Conservation (phyloP, 2,329 filamentous ascomycete species). For the Escovopsis weberi region DNA sequence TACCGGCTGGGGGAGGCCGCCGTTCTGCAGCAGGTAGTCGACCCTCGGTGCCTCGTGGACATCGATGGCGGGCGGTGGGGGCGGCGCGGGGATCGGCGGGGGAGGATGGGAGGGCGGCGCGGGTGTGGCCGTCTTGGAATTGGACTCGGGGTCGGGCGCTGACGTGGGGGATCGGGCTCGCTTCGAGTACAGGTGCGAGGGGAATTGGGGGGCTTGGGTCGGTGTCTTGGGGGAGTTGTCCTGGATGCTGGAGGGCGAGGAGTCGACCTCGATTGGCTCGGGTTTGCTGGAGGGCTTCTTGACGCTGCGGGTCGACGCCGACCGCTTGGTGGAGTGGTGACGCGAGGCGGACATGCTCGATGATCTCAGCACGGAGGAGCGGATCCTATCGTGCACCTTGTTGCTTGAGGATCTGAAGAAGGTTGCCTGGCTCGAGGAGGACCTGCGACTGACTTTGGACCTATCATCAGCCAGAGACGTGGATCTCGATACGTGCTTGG, state of each 20-base stretch:
- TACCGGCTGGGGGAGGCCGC: slow-evolving; percentile 58
- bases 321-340: slow-evolving; percentile 18
- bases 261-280: slow-evolving; percentile 24
- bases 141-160: slow-evolving; percentile 20
- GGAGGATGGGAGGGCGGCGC: slow-evolving; percentile 21
- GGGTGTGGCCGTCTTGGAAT: slow-evolving; percentile 25
- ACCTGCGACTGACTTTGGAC: slow-evolving; percentile 39
- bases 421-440: slow-evolving; percentile 44
- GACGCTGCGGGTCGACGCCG: slow-evolving; percentile 23
- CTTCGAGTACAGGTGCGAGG: slow-evolving; percentile 29
- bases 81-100: slow-evolving; percentile 42
- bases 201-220: slow-evolving; percentile 38
- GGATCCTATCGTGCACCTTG: slow-evolving; percentile 22
- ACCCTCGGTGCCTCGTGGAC: slow-evolving; percentile 63
- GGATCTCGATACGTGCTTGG: slow-evolving; percentile 27
- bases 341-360: slow-evolving; percentile 19
- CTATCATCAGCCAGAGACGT: slow-evolving; percentile 32
- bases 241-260: slow-evolving; percentile 32
- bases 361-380: slow-evolving; percentile 19
- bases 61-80: slow-evolving; percentile 62
- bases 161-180: slow-evolving; percentile 20
- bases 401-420: slow-evolving; percentile 27
- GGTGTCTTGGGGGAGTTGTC: slow-evolving; percentile 49
- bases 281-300: slow-evolving; percentile 15
- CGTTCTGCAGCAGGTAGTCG: slow-evolving; percentile 83